Conservation (phyloP, 225 moss, liverwort and hornwort species). For the Lunularia cruciata region DNA sequence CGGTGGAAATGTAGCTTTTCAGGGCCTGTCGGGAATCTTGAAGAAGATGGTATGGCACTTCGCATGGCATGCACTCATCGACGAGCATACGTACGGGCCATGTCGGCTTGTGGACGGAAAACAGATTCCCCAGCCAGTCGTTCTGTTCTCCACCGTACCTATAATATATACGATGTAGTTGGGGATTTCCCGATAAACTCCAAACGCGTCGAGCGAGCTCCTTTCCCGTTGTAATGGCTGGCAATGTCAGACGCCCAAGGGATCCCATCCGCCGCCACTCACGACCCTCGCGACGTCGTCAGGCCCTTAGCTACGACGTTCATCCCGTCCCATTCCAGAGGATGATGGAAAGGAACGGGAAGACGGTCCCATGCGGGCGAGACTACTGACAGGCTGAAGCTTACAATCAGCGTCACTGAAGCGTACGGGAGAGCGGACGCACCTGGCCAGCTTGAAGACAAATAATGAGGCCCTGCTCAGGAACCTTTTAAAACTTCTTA, state of each 20-base stretch:
- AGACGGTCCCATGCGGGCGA: neutral
- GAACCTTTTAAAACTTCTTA: neutral
- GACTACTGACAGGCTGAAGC: too few relatives aligned
- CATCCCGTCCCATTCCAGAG: too few relatives aligned
- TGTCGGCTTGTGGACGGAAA: constrained; percentile 7
- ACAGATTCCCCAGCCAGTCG: neutral
- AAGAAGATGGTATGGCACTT: neutral
- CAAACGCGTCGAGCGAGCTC: neutral
- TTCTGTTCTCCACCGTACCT: neutral
- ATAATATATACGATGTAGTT: neutral
- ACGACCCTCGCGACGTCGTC: neutral
- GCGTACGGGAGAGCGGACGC: constrained; percentile 3
- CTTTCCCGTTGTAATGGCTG: neutral
- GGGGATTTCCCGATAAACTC: neutral
- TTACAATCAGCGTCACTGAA: neutral
- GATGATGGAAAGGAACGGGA: too few relatives aligned
- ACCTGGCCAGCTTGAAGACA: neutral
- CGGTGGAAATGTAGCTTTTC: neutral
- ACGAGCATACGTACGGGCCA: neutral
- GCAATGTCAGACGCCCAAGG: constrained; percentile 9
- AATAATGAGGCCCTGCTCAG: neutral
- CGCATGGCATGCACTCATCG: neutral
- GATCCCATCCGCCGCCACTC: constrained; percentile 13
- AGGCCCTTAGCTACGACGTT: too few relatives aligned
- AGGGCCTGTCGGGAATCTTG: constrained; percentile 16